Base-by-base conservation (phyloP, 331 rosid genomes). In the Dryas integrifolia region DNA sequence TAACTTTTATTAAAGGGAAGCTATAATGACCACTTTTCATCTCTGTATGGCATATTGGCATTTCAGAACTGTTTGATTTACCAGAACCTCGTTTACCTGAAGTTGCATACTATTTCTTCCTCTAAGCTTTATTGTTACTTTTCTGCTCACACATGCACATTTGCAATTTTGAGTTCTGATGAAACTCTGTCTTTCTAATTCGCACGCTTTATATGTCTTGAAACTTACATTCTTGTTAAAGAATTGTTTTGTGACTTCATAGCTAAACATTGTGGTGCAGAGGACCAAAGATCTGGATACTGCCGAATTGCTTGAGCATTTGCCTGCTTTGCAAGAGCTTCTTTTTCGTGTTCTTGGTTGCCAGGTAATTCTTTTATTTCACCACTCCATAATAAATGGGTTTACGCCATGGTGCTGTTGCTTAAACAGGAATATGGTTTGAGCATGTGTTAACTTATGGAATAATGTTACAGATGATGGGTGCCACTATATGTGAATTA, bases 221-320 rank as follows among this genome's bases (percentile, higher is more conserved):
- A 61, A 60, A 50, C 21, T 53, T 14, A 9, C 39, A 60, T 51
- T 12, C 48, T 14, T 60, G 21, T 14, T 62, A 75, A 10, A 65
- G 16, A 69, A 68, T 46, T 51, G 12, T 49, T 13, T 14, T 64
- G 74, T 47, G 65, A 72, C 39, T 66, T 50, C 9, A 64, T 74
- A 59, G 55, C 55, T 75, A 58, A 65, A 73, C 79, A 73, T 78
- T 76, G 81, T 88, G 84, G 77, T 55, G 68, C 96, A 95, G 99
- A 95, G 98, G 76, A 95, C 97, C 81, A 95, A 92, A 77, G 99
- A 95, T 80, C 79, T 92, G 85, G 98, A 88, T 50, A 92, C 99
- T 76, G 82, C 75, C 4, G 98, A 92, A 75, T 74, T 95, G 88
- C 91, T 95, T 69, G 96, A 88, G 85, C 99, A 92, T 80, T 85